Percentiles rank a stretch among this genome's conserved stretches.
These are phyloP conservation scores for Pontederia paniculata DNA, from an alignment of 176 grass and related monocot genomes.

Conservation along the genomic window DNA sequence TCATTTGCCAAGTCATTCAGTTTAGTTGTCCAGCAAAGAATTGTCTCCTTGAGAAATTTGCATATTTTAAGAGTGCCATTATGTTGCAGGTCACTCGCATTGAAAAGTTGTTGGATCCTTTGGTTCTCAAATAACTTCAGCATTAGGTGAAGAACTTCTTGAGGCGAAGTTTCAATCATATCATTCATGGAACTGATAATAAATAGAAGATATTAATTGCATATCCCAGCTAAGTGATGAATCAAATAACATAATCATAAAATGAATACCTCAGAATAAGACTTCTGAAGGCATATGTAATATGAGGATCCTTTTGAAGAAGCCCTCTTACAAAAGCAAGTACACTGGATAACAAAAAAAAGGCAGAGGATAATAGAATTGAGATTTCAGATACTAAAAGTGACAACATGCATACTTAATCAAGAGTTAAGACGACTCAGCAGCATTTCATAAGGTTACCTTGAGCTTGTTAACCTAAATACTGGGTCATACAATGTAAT, in stretches of 20 bases:
- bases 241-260: slow-evolving; percentile 3
- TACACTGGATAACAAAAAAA: slow-evolving; percentile 25
- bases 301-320: slow-evolving; percentile 36
- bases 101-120: slow-evolving; percentile 28
- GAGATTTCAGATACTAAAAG: neutral
- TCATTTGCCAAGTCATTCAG: slow-evolving; percentile 26
- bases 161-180: slow-evolving; percentile 47
- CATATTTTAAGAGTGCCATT: slow-evolving; percentile 34
- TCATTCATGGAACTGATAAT: slow-evolving; percentile 46
- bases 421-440: neutral
- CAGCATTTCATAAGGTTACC: slow-evolving; percentile 26
- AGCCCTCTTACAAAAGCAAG: slow-evolving; percentile 51
- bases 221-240: too few relatives aligned
- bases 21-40: slow-evolving; percentile 40
- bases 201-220: neutral
- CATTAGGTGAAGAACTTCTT: slow-evolving; percentile 65
- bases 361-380: neutral
- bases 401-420: neutral
- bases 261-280: slow-evolving; percentile 59
- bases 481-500: slow-evolving; percentile 46
- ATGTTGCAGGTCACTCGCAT: slow-evolving; percentile 28
- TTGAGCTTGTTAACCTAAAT: slow-evolving; percentile 47
- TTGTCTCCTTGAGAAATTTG: slow-evolving; percentile 44
- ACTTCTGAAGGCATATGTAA: slow-evolving; percentile 38
- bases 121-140: slow-evolving; percentile 44